phyloP scores from a whole-genome alignment of 1,139 yeast species.

The Suhomyces guaymorum region DNA sequence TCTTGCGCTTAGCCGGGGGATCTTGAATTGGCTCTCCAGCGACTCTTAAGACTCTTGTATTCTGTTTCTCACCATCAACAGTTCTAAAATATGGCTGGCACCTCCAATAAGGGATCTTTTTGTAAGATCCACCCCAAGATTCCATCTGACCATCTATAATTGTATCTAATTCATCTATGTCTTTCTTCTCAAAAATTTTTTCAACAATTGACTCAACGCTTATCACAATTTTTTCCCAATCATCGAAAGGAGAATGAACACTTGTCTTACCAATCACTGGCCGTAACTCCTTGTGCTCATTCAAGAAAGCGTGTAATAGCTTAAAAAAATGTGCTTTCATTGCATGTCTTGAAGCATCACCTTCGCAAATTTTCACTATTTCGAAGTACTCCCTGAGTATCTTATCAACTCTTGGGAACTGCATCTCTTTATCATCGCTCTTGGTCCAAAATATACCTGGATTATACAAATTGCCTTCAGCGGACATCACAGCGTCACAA shows the following conservation, averaged over 20 bases:
- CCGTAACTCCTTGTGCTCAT: conserved; percentile 74
- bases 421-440: conserved; percentile 55
- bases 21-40: conserved; percentile 24
- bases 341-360: conserved; percentile 75
- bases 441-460: conserved; percentile 84
- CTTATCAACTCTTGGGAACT: conserved; percentile 82
- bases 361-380: conserved; percentile 65
- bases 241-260: conserved; percentile 49
- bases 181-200: conserved; percentile 48
- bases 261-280: conserved; percentile 63
- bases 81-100: conserved; percentile 93
- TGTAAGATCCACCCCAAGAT: conserved; percentile 78
- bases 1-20: neutral
- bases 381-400: conserved; percentile 86
- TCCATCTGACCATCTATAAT: conserved; percentile 46
- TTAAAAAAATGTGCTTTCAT: conserved; percentile 95
- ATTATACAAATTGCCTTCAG: conserved; percentile 91
- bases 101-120: conserved; percentile 92
- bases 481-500: conserved; percentile 96
- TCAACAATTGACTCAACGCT: conserved; percentile 67
- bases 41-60: conserved; percentile 40
- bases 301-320: conserved; percentile 74
- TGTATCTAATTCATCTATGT: conserved; percentile 49
- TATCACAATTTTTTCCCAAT: conserved; percentile 69
- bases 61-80: conserved; percentile 66